Evolutionary conservation across 78 protist genomes (phyloP).

Genomic region (Dictyostelium intermedium): DNA sequence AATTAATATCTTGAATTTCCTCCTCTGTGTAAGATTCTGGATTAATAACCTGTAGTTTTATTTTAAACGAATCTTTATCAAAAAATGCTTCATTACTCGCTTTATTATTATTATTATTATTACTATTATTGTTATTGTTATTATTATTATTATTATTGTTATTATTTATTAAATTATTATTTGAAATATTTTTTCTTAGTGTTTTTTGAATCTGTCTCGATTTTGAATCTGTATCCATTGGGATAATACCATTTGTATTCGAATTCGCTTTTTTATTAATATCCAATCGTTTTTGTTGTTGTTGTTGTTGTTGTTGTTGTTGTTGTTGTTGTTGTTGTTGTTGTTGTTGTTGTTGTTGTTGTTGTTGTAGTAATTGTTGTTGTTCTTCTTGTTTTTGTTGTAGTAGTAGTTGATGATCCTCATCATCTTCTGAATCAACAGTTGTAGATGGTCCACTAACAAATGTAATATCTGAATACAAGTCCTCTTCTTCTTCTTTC

Average conservation of each 20-base stretch:
- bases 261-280: neutral
- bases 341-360: neutral
- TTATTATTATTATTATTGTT: too few relatives aligned
- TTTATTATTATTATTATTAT: too few relatives aligned
- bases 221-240: neutral
- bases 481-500: neutral
- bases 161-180: neutral
- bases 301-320: neutral
- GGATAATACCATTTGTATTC: neutral
- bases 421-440: neutral
- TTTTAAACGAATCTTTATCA: constrained; percentile 7
- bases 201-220: neutral
- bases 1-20: neutral
- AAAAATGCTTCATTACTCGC: neutral
- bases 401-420: neutral
- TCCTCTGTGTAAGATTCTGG: neutral
- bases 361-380: neutral
- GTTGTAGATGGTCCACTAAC: neutral
- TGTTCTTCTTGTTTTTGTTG: neutral
- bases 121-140: too few relatives aligned
- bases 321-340: neutral
- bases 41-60: neutral
- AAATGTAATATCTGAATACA: neutral
- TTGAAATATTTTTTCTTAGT: neutral
- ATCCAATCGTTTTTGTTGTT: neutral